Base-by-base conservation (phyloP, 257 asterid genomes). In the Ilex asprella region DNA sequence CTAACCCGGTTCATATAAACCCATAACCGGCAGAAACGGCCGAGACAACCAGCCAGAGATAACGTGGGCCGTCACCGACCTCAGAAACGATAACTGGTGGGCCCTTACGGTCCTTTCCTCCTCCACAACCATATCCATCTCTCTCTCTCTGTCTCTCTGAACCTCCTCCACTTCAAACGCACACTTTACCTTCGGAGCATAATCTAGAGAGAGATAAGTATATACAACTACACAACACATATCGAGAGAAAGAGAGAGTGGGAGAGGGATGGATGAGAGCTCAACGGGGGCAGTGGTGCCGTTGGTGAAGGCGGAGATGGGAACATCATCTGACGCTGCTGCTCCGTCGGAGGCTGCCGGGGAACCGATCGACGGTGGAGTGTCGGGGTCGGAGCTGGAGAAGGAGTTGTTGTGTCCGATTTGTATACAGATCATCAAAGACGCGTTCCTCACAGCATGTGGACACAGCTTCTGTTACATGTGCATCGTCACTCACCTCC, bases 401-500 rank as follows among this genome's bases (percentile, higher is more conserved):
- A 84, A 72, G 72, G 90, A 87, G 14, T 47, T 82, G 67, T 75
- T 84, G 30, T 87, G 93, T 63, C 95, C 93, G 30, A 82, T 85
- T 49, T 87, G 94, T 79, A 87, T 87, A 91, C 95, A 87, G 79
- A 73, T 79, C 7, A 83, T 87, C 31, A 82, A 70, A 61, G 95
- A 87, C 21, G 95, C 88, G 2, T 85, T 87, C 73, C 58, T 87
- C 61, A 85, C 95, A 7, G 76, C 91, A 4, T 87, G 95, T 59
- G 95, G 95, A 1, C 95, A 87, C 60, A 87, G 94, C 72, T 87
- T 87, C 76, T 87, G 95, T 79, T 87, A 87, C 68, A 85, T 87
- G 94, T 87, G 94, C 74, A 87, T 87, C 53, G 72, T 85, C 43
- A 87, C 95, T 77, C 95, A 87, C 65, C 94, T 87, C 16, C 85